These are phyloP conservation scores for Saccharomyces hybrid DNA, from an alignment of 1,139 yeast species.

Conservation along the genomic window DNA sequence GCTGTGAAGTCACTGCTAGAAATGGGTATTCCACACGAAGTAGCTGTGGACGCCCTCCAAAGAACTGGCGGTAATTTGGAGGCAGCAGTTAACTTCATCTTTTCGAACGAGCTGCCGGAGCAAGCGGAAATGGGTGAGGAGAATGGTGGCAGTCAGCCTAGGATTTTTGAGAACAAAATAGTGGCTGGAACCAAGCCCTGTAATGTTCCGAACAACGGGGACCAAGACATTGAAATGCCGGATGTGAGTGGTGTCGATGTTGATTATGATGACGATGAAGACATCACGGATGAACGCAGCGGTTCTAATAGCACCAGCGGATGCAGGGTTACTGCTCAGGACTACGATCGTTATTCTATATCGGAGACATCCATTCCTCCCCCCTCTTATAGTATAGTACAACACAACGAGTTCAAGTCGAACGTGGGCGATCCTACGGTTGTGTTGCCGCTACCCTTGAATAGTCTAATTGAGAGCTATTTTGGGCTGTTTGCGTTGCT, in stretches of 20 bases:
- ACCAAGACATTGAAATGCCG: background rate
- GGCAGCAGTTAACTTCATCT: conserved; percentile 26
- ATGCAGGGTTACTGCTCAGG: background rate
- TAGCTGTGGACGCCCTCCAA: conserved; percentile 23
- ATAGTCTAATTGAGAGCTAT: conserved; percentile 23
- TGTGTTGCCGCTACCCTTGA: conserved; percentile 19
- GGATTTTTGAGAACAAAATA: background rate
- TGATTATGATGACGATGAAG: conserved; percentile 5
- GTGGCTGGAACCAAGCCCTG: background rate
- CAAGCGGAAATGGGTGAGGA: background rate
- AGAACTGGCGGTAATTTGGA: conserved; percentile 22
- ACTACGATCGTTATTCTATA: background rate
- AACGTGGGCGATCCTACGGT: conserved; percentile 19
- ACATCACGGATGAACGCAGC: background rate
- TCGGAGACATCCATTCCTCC: background rate
- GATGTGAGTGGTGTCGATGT: conserved; percentile 4
- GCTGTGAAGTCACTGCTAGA: conserved; percentile 18
- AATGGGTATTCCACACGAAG: conserved; percentile 27
- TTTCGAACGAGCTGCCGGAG: conserved; percentile 15
- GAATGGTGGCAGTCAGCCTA: background rate
- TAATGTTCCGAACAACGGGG: background rate
- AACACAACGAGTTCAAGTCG: conserved; percentile 7
- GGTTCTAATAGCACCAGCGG: background rate
- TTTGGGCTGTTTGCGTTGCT: conserved; percentile 23
- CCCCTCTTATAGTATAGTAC: conserved; percentile 9